A percentile compares a stretch with the other conserved stretches of the same genome.
These are phyloP conservation scores for Agaricus blazei DNA, from an alignment of 768 basidiomycete genomes.

Conservation along the genomic window DNA sequence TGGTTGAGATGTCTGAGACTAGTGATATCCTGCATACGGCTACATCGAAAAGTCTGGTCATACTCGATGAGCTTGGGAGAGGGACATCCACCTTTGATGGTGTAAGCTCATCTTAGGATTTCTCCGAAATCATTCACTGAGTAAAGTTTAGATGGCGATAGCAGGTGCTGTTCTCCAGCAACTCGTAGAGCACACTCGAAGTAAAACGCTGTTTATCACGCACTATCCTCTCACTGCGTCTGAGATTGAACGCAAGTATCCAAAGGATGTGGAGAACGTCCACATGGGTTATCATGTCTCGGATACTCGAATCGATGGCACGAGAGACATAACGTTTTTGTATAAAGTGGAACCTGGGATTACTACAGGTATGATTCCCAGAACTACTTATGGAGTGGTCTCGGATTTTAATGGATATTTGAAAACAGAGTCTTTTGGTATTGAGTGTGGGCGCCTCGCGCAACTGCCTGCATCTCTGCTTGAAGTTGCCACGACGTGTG, in stretches of 20 bases:
- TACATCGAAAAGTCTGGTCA: conserved; percentile 73
- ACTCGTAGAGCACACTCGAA: conserved; percentile 50
- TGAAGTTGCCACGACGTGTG: conserved; percentile 47
- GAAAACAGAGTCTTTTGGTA: conserved; percentile 71
- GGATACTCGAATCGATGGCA: conserved; percentile 64
- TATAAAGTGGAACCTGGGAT: conserved; percentile 72
- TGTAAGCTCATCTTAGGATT: conserved; percentile 24
- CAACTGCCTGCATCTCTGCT: conserved; percentile 73
- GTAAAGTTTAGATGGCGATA: conserved; percentile 66
- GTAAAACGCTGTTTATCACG: conserved; percentile 88
- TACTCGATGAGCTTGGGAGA: conserved; percentile 85
- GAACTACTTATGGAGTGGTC: not conserved
- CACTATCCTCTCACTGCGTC: conserved; percentile 87
- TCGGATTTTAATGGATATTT: not conserved
- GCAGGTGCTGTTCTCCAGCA: conserved; percentile 78
- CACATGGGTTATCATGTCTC: conserved; percentile 80
- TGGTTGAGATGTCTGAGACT: conserved; percentile 96
- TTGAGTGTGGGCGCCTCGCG: conserved; percentile 89
- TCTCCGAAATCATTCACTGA: not conserved
- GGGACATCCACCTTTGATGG: conserved; percentile 95
- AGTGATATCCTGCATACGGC: conserved; percentile 81
- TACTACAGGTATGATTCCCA: conserved; percentile 41
- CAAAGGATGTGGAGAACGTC: conserved; percentile 61
- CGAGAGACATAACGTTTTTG: conserved; percentile 79
- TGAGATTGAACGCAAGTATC: conserved; percentile 56